Base-by-base conservation (phyloP, 345 rosid genomes). In the Streptanthus diversifolius region DNA sequence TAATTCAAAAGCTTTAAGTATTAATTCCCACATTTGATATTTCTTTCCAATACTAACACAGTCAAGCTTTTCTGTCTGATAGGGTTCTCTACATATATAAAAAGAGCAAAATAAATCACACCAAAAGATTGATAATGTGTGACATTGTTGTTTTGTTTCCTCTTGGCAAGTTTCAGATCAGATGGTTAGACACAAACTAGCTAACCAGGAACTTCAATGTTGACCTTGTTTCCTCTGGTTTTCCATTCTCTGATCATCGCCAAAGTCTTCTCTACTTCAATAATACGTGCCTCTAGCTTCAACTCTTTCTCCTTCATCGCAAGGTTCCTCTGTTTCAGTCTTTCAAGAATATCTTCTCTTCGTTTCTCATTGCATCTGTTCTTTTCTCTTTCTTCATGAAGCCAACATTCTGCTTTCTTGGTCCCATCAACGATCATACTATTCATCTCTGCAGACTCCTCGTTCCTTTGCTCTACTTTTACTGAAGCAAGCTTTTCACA, bases 281-380 rank as follows among this genome's bases (percentile, higher is more conserved):
- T 1, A 1, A 62, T 18, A 30, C 53, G 35, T 19, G 33, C 62
- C 69, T 62, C 76, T 6, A 62, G 37, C 1, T 61, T 19, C 43
- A 40, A 0, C 15, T 11, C 44, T 10, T 19, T 18, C 27, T 52
- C 63, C 13, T 30, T 22, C 52, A 62, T 21, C 15, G 35, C 41
- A 52, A 62, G 21, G 5, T 51, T 72, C 25, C 63, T 72, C 63
- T 53, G 55, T 21, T 22, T 53, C 36, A 41, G 13, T 10, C 55
- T 43, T 22, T 63, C 70, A 40, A 27, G 21, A 72, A 36, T 13
- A 3, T 61, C 68, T 48, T 68, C 53, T 39, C 53, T 24, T 36
- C 18, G 15, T 12, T 70, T 59, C 19, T 59, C 68, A 62, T 10
- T 39, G 53, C 8, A 51, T 52, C 7, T 61, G 24, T 19, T 13